These are phyloP conservation scores for Mariannaea sp. DNA, from an alignment of 2,329 filamentous ascomycete genomes.

Conservation along the genomic window DNA sequence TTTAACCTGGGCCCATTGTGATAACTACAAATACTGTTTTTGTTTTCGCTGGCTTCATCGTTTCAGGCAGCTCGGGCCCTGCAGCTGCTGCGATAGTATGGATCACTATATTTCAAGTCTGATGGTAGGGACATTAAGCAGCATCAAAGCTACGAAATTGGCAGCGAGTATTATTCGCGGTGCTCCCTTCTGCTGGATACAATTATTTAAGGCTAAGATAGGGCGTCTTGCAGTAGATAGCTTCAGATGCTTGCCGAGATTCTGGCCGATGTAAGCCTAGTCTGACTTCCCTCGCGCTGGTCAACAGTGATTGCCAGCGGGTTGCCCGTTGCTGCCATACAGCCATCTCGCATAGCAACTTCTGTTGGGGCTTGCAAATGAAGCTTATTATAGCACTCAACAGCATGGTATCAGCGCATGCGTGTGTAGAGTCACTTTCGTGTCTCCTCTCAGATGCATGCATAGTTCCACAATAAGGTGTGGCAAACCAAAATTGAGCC, in stretches of 20 bases:
- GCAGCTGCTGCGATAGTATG: background rate
- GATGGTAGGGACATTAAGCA: background rate
- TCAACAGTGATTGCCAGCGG: slow-evolving; percentile 26
- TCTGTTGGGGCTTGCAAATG: background rate
- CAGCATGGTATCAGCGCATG: slow-evolving; percentile 1
- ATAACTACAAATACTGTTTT: too few species aligned
- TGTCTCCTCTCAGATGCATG: too few species aligned
- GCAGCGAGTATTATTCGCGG: background rate
- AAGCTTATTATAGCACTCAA: background rate
- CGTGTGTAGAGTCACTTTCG: slow-evolving; percentile 6
- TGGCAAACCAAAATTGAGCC: too few species aligned
- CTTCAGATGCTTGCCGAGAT: slow-evolving; percentile 20
- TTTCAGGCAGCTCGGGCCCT: background rate
- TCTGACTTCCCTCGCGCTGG: slow-evolving; percentile 22
- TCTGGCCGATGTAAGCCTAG: slow-evolving; percentile 13
- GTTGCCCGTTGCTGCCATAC: slow-evolving; percentile 23
- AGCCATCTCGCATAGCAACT: background rate
- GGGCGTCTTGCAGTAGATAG: slow-evolving; percentile 1
- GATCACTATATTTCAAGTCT: background rate
- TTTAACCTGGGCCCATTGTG: too few species aligned
- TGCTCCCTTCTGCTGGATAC: slow-evolving; percentile 15
- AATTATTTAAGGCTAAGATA: slow-evolving; percentile 1
- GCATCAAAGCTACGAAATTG: background rate
- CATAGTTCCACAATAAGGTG: too few species aligned
- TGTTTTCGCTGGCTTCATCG: too few species aligned